Conservation (phyloP, 2,329 filamentous ascomycete genomes). For the Cladophialophora yegresii region DNA sequence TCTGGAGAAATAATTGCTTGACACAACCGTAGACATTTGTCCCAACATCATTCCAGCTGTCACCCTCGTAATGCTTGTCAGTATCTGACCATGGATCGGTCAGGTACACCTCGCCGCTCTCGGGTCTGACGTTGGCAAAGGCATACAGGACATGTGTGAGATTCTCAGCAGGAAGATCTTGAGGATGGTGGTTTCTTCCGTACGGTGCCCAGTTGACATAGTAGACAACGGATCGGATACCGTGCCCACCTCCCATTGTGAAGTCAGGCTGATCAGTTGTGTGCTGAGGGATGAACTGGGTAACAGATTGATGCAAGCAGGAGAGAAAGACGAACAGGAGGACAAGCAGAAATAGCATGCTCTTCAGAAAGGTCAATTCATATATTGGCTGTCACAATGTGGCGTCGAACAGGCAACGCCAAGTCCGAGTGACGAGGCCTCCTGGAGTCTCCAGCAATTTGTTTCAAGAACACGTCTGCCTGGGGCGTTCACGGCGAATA, state of each 20-base stretch:
- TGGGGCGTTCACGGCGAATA: slow-evolving; percentile 5
- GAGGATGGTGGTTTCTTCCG: slow-evolving; percentile 77
- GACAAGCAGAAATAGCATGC: slow-evolving; percentile 22
- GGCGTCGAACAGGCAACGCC: background rate
- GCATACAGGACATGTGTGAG: slow-evolving; percentile 89
- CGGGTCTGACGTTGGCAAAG: slow-evolving; percentile 81
- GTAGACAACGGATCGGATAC: slow-evolving; percentile 45
- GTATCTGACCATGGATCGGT: slow-evolving; percentile 69
- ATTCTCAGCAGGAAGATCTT: slow-evolving; percentile 76
- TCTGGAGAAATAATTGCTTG: slow-evolving; percentile 74
- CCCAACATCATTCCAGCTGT: slow-evolving; percentile 68
- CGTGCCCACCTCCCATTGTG: slow-evolving; percentile 31
- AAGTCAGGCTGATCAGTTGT: slow-evolving; percentile 6
- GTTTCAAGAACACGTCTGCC: slow-evolving; percentile 24
- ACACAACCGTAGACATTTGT: slow-evolving; percentile 74
- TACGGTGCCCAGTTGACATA: slow-evolving; percentile 69
- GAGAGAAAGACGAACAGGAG: slow-evolving; percentile 38
- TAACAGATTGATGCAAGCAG: slow-evolving; percentile 39
- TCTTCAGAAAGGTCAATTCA: background rate
- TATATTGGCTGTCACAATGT: slow-evolving; percentile 3
- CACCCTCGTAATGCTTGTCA: slow-evolving; percentile 68
- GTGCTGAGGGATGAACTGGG: slow-evolving; percentile 23
- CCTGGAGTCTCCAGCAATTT: slow-evolving; percentile 19
- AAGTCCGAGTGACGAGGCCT: slow-evolving; percentile 14
- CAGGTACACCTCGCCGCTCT: slow-evolving; percentile 77